These are phyloP conservation scores for Aspergillus thermomutatus DNA, from an alignment of 2,329 filamentous ascomycete genomes.

Conservation along the genomic window DNA sequence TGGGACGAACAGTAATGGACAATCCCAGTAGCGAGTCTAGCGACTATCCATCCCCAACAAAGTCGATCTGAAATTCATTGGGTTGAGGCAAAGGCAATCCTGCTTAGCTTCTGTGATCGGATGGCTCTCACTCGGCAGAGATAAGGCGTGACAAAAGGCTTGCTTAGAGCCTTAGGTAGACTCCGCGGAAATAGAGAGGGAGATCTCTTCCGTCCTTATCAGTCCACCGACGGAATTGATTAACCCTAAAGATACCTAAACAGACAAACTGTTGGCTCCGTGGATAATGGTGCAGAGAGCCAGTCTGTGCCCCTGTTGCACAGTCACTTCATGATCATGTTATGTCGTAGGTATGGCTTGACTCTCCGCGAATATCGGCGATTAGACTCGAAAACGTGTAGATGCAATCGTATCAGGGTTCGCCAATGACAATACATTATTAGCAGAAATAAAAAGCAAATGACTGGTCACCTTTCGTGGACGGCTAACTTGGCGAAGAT, in stretches of 20 bases:
- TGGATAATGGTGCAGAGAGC: not conserved
- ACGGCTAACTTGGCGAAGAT: not conserved
- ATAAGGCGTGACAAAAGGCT: not conserved
- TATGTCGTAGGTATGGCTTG: not conserved
- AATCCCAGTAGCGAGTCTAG: not conserved
- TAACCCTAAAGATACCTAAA: too few species aligned
- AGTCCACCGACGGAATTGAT: not conserved
- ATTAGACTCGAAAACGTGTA: slow-evolving; percentile 9
- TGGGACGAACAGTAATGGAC: not conserved
- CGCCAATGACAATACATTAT: not conserved
- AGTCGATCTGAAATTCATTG: not conserved
- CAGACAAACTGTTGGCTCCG: too few species aligned
- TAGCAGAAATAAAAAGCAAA: not conserved
- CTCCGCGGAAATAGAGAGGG: not conserved
- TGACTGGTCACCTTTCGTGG: not conserved
- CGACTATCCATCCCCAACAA: not conserved
- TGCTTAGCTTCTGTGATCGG: not conserved
- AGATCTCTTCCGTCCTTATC: not conserved
- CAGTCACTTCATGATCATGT: not conserved
- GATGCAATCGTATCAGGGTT: slow-evolving; percentile 15
- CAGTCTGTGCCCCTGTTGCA: not conserved
- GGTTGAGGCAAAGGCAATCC: not conserved
- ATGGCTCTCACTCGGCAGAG: not conserved
- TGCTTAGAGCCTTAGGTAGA: not conserved
- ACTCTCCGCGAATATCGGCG: slow-evolving; percentile 9